Evolutionary conservation across 1,139 yeast genomes (phyloP).

Genomic region (Sugiyamaella sp.): DNA sequence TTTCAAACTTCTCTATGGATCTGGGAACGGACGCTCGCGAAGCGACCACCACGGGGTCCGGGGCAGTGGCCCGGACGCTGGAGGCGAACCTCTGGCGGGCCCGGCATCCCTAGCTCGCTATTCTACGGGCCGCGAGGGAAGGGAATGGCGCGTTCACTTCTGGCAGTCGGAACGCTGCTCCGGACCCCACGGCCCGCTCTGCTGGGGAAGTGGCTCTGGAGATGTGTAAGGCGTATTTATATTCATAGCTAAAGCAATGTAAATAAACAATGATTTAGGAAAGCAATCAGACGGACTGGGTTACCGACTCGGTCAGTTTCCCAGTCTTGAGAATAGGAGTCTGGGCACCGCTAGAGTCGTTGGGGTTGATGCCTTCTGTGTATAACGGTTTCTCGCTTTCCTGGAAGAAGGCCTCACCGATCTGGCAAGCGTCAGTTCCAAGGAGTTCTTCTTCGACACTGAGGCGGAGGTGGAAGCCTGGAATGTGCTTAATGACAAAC

Average conservation of each 20-base stretch:
- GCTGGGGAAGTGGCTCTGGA: too few relatives aligned
- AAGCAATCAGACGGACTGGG: neutral
- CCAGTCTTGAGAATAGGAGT: slow-evolving; percentile 1
- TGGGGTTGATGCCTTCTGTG: slow-evolving; percentile 13
- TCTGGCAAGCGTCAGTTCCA: slow-evolving; percentile 88
- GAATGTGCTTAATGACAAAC: slow-evolving; percentile 73
- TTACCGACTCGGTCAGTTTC: slow-evolving; percentile 6
- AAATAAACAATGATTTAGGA: too few relatives aligned
- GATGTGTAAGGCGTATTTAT: too few relatives aligned
- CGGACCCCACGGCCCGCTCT: too few relatives aligned
- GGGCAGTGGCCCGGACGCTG: neutral
- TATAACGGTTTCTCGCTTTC: slow-evolving; percentile 21
- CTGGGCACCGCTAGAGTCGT: neutral
- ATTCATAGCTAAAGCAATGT: too few relatives aligned
- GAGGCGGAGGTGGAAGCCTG: slow-evolving; percentile 80
- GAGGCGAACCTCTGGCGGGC: too few relatives aligned
- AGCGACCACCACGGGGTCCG: neutral
- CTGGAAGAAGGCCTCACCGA: slow-evolving; percentile 66
- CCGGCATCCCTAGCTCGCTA: too few relatives aligned
- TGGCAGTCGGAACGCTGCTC: too few relatives aligned
- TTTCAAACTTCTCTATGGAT: neutral
- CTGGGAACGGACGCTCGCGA: neutral
- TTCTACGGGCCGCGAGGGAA: too few relatives aligned
- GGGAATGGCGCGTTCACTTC: too few relatives aligned
- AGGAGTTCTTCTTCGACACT: slow-evolving; percentile 86